Evolutionary conservation across 192 early-diverging fungal genomes (phyloP), one percentile per base, ranked within the genome.

Genomic region (Umbelopsis sp.): DNA sequence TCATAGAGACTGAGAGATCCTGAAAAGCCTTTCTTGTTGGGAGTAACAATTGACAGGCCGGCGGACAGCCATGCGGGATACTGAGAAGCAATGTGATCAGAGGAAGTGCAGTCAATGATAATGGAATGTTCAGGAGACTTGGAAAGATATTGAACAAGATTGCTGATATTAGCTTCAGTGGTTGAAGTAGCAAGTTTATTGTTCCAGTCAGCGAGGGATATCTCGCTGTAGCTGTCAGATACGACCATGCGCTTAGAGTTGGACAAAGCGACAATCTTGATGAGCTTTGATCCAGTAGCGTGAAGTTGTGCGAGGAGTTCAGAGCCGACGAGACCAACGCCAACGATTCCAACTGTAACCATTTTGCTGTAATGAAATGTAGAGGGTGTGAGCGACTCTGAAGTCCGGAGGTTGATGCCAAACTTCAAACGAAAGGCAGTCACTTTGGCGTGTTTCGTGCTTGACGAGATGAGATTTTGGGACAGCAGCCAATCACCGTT

Each of bases 21-120:
- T 17, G 94, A 95, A 76, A 98, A 99, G 10, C 79, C 96, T 85
- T 97, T 97, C 84, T 99, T 99, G 91, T 99, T 99, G 45, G 97
- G 97, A 3, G 97, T 98, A 41, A 97, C 95, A 17, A 99, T 80
- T 74, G 92, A 90, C 50, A 97, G 78, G 26, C 96, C 95, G 66
- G 73, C 77, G 44, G 81, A 66, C 36, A 98, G 81, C 93, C 94
- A 97, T 29, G 75, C 62, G 32, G 96, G 96, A 80, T 99, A 99
- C 66, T 81, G 84, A 16, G 77, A 73, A 44, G 96, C 96, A 10
- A 98, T 83, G 9, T 80, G 66, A 65, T 94, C 90, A 78, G 87
- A 89, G 16, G 93, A 89, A n/a, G 96, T 97, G 82, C 95, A 96
- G 78, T 98, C 97, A 45, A 98, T 86, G 17, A 98, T 81, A 10